These are phyloP conservation scores for Pisolithus sp. DNA, from an alignment of 768 basidiomycete genomes.

Conservation along the genomic window DNA sequence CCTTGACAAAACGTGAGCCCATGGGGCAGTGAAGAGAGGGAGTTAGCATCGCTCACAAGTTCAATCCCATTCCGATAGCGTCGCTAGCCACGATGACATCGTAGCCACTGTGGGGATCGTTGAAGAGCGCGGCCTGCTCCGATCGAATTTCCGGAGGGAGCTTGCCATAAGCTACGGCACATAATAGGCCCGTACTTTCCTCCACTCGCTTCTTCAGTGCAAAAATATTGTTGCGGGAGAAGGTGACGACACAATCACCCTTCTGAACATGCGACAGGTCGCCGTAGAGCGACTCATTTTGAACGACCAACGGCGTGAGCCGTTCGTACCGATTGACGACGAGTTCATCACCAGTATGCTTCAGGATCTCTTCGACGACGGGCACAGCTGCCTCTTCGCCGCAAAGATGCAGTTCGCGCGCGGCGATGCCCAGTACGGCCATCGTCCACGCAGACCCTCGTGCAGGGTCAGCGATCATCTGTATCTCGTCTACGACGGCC, in stretches of 20 bases:
- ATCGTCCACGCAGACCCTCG: conserved; percentile 80
- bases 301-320: conserved; percentile 75
- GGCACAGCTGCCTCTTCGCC: conserved; percentile 91
- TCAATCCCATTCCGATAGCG: conserved; percentile 95
- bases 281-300: conserved; percentile 53
- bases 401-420: conserved; percentile 86
- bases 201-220: conserved; percentile 69
- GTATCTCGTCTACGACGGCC: conserved; percentile 94
- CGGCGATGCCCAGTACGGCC: conserved; percentile 70
- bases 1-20: conserved; percentile 34
- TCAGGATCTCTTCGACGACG: conserved; percentile 62
- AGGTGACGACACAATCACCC: conserved; percentile 91
- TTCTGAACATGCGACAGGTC: conserved; percentile 56
- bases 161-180: conserved; percentile 90
- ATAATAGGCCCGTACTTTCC: conserved; percentile 60
- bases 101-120: conserved; percentile 73
- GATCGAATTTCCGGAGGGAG: conserved; percentile 88
- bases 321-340: conserved; percentile 80
- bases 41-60: conserved; percentile 56
- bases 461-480: conserved; percentile 78
- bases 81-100: conserved; percentile 92
- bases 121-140: conserved; percentile 90
- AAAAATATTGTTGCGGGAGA: conserved; percentile 73
- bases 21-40: not conserved
- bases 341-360: conserved; percentile 76